Base-by-base conservation (phyloP, 2,329 filamentous ascomycete genomes). In the Cordyceps tenuipes region DNA sequence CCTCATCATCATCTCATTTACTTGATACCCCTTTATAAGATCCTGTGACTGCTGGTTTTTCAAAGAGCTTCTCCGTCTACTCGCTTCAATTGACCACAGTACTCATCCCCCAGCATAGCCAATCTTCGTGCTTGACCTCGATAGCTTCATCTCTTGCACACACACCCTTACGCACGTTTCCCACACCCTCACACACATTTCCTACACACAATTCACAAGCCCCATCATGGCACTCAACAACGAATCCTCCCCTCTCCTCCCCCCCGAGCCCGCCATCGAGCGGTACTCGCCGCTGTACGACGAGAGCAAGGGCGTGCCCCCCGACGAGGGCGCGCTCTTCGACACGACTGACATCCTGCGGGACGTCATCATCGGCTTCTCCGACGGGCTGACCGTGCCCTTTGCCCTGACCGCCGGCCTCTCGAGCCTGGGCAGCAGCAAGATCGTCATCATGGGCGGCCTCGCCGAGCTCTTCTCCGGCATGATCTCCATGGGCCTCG, bases 401-500 rank as follows among this genome's bases (percentile, higher is more conserved):
- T 92, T 92, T 66, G 89, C 89, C 17, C 77, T 92, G 43, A 91
- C 87, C 0, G 89, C 89, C 0, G 89, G 89, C 15, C 77, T 92
- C 1, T 86, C 83, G 2, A 80, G 80, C 55, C 75, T 88, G 50
- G 85, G 85, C n/a, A 78, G 83, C 68, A 85, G 84, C 36, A 81
- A 79, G 53, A 80, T 87, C 4, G 85, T 88, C 64, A 83, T 93
- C 61, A 83, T 88, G 64, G 88, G 86, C 56, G 88, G 88, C 7
- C 76, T 90, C 34, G 88, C 88, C 5, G 88, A 91, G 75, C 79
- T 91, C 53, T 87, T 89, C 68, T 86, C 86, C 0, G 88, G 89
- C 19, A 84, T 86, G 65, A 90, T 91, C 65, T 87, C 82, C 58
- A 91, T 91, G 89, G 88, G 88, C 1, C 76, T 91, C 6, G 87